These are phyloP conservation scores for Seminavis robusta DNA, from an alignment of 108 stramenopile species.

Conservation along the genomic window DNA sequence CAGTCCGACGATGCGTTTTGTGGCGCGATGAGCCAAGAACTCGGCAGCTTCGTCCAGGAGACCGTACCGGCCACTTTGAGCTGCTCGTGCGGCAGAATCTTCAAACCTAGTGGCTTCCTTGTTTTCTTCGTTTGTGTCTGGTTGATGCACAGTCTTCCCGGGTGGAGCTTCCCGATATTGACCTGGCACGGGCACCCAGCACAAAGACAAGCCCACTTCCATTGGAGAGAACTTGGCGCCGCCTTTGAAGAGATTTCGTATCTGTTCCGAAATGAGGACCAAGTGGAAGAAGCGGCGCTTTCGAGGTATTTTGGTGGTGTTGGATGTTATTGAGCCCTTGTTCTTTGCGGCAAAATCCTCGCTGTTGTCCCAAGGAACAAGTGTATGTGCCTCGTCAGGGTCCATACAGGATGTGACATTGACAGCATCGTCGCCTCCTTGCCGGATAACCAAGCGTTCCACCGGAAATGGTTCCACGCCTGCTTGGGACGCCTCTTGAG, in stretches of 20 bases:
- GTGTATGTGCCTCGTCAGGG: too few relatives aligned
- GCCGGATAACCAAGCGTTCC: neutral
- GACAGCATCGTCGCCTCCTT: neutral
- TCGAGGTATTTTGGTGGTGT: neutral
- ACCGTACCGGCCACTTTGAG: conserved; percentile 11
- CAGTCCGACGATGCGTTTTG: conserved; percentile 2
- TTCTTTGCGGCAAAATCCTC: neutral
- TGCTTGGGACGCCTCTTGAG: neutral
- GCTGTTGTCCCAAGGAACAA: neutral
- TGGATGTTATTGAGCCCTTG: too few relatives aligned
- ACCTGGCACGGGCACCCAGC: neutral
- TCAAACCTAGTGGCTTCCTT: too few relatives aligned
- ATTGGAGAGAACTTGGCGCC: conserved; percentile 13
- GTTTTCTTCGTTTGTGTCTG: too few relatives aligned
- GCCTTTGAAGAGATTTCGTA: neutral
- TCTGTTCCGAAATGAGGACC: conserved; percentile 1
- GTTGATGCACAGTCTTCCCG: neutral
- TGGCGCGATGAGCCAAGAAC: conserved; percentile 1
- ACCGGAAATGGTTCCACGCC: conserved; percentile 5
- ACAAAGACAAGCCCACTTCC: conserved; percentile 8
- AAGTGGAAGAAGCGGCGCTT: neutral
- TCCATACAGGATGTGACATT: neutral
- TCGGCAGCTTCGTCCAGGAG: conserved; percentile 10
- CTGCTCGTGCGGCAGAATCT: neutral
- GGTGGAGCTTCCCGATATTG: neutral